Evolutionary conservation across 805 yeast species (phyloP).

Genomic region (Saturnispora saitoi): DNA sequence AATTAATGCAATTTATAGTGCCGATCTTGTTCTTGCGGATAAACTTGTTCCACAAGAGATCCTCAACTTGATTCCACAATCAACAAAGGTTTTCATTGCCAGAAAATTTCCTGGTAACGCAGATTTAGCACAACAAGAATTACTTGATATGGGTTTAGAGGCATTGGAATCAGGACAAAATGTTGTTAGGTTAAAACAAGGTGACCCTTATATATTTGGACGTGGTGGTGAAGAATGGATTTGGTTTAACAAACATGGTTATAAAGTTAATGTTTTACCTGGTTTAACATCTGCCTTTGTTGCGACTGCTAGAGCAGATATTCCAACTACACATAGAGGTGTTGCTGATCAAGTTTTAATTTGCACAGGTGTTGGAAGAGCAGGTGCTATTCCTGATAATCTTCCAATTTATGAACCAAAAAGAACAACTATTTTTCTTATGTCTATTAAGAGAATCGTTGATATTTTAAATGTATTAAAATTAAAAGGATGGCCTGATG

Average conservation of each 20-base stretch:
- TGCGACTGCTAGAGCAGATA: slow-evolving; percentile 72
- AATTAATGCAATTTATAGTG: slow-evolving; percentile 64
- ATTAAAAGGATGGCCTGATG: slow-evolving; percentile 54
- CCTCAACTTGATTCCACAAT: slow-evolving; percentile 67
- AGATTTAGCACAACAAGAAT: slow-evolving; percentile 82
- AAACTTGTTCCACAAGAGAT: slow-evolving; percentile 88
- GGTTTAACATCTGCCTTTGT: slow-evolving; percentile 88
- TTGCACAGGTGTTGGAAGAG: slow-evolving; percentile 91
- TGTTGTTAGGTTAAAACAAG: slow-evolving; percentile 88
- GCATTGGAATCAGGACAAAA: slow-evolving; percentile 57
- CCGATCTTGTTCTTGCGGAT: slow-evolving; percentile 82
- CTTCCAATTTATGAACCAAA: slow-evolving; percentile 64
- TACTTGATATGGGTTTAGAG: slow-evolving; percentile 61
- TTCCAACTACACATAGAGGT: slow-evolving; percentile 88
- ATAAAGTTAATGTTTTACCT: slow-evolving; percentile 64
- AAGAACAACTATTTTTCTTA: slow-evolving; percentile 78
- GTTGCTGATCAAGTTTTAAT: slow-evolving; percentile 87
- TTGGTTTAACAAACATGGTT: slow-evolving; percentile 63
- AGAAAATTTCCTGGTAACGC: slow-evolving; percentile 96
- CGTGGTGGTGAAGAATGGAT: slow-evolving; percentile 90
- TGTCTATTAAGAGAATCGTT: slow-evolving; percentile 76
- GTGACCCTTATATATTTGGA: slow-evolving; percentile 94
- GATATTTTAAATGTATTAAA: slow-evolving; percentile 42
- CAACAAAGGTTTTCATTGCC: slow-evolving; percentile 75
- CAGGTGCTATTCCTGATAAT: slow-evolving; percentile 63